Conservation (phyloP, 208 protist species). For the Leishmania tarentolae region DNA sequence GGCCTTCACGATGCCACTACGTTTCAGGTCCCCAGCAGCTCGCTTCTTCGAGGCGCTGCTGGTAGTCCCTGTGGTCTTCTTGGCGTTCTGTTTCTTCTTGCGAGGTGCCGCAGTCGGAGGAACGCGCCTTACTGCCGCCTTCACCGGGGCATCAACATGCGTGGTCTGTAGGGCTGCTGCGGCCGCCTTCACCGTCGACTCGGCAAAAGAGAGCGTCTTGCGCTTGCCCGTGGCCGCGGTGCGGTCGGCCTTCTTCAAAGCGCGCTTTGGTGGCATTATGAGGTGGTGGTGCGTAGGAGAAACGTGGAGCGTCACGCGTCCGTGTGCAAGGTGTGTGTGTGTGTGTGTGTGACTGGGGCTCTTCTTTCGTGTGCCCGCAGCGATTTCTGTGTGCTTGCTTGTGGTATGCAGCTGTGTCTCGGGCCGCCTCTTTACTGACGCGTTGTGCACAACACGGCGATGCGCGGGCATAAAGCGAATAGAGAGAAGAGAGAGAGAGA, state of each 20-base stretch:
- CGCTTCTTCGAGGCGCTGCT: not conserved
- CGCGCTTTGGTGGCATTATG: conserved; percentile 27
- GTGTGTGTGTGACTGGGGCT: not conserved
- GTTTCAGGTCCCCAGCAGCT: conserved; percentile 21
- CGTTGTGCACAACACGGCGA: not conserved
- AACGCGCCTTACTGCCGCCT: not conserved
- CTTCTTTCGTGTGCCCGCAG: not conserved
- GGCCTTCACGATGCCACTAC: conserved; percentile 53
- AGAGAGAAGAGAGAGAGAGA: not conserved
- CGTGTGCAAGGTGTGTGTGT: not conserved
- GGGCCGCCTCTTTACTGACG: not conserved
- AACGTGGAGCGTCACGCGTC: not conserved
- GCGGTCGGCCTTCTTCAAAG: conserved; percentile 14
- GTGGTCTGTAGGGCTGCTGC: conserved; percentile 23
- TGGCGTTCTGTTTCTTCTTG: conserved; percentile 7
- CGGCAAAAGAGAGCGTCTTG: conserved; percentile 33
- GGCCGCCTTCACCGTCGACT: conserved; percentile 28
- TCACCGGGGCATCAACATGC: conserved; percentile 20
- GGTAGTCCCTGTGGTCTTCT: not conserved
- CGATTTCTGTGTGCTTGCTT: not conserved
- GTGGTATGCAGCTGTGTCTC: not conserved
- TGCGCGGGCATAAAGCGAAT: not conserved
- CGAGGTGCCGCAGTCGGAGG: not conserved
- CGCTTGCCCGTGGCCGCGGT: conserved; percentile 24
- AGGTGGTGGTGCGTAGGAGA: not conserved